Percentiles rank a stretch among this genome's conserved stretches.
phyloP scores from a whole-genome alignment of 2,329 filamentous ascomycete genomes.

The Aspergillus calidoustus region DNA sequence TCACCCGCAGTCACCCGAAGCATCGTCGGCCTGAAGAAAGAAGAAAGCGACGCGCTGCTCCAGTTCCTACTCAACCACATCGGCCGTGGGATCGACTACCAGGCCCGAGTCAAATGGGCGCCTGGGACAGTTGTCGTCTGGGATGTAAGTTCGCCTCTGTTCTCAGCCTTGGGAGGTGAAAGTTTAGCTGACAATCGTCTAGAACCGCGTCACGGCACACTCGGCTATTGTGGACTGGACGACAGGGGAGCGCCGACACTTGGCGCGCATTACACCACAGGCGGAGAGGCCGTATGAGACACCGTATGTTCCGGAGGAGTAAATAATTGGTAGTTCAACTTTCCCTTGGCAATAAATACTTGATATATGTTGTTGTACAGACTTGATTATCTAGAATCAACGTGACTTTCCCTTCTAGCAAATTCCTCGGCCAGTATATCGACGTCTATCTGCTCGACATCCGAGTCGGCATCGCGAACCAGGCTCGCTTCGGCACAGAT shows the following conservation, averaged over 20 bases:
- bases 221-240: conserved; percentile 41
- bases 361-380: too few species aligned
- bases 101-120: conserved; percentile 32
- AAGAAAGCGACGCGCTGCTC: conserved; percentile 47
- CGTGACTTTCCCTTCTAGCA: conserved; percentile 6
- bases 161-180: conserved; percentile 29
- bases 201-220: conserved; percentile 45
- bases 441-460: conserved; percentile 9
- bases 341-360: too few species aligned
- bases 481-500: conserved; percentile 3
- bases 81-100: conserved; percentile 29
- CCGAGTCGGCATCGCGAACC: conserved; percentile 2
- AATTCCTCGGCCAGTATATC: conserved; percentile 6
- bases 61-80: conserved; percentile 29
- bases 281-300: conserved; percentile 33
- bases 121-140: conserved; percentile 36
- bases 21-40: conserved; percentile 50
- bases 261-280: conserved; percentile 36
- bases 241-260: conserved; percentile 34
- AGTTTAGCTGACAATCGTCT: conserved; percentile 25
- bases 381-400: too few species aligned
- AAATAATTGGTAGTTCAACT: too few species aligned
- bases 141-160: conserved; percentile 39
- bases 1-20: conserved; percentile 39
- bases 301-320: conserved; percentile 20